A percentile compares a stretch with the other conserved stretches of the same genome.
These are phyloP conservation scores for Emmonsia crescens DNA, from an alignment of 2,329 filamentous ascomycete species.

Conservation along the genomic window DNA sequence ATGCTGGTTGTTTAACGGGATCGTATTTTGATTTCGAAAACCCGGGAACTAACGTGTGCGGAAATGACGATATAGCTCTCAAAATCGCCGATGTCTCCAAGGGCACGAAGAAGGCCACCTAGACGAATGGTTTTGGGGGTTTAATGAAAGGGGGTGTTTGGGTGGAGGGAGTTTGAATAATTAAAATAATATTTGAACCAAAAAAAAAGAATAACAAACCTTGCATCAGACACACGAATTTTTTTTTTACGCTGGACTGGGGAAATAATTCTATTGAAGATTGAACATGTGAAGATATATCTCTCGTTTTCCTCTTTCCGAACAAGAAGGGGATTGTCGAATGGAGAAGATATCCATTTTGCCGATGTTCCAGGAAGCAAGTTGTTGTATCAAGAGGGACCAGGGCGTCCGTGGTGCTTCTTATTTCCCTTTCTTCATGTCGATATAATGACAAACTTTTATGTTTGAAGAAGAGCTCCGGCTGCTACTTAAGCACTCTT, in stretches of 20 bases:
- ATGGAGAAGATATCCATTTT: neutral
- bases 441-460: neutral
- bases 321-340: too few species aligned
- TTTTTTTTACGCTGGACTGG: neutral
- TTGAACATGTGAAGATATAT: neutral
- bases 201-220: neutral
- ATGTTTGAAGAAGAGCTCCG: neutral
- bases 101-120: slow-evolving; percentile 34
- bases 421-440: neutral
- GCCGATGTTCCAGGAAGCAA: neutral
- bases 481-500: neutral
- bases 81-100: slow-evolving; percentile 37
- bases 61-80: slow-evolving; percentile 24
- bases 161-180: neutral
- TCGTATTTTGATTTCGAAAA: neutral
- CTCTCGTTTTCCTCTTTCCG: neutral
- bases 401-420: neutral
- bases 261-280: neutral
- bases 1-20: neutral
- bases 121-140: neutral
- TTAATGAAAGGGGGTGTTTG: neutral
- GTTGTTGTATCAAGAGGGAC: neutral
- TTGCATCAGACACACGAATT: neutral
- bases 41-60: neutral
- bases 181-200: neutral